A percentile compares a stretch with the other conserved stretches of the same genome.
phyloP scores from a whole-genome alignment of 176 grass and related monocot genomes.

The Bothriochloa decipiens region DNA sequence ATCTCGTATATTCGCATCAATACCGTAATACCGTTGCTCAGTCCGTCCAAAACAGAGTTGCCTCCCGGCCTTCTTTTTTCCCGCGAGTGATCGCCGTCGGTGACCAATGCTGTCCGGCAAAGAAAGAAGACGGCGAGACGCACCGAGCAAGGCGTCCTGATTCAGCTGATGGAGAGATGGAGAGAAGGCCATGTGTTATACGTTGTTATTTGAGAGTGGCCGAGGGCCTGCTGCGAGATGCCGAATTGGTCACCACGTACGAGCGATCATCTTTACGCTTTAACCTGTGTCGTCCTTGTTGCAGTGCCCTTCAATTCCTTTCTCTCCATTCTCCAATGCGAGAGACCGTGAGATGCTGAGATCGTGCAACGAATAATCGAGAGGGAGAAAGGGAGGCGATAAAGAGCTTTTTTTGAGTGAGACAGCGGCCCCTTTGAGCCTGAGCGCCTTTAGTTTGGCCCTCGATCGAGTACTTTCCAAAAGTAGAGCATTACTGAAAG shows the following conservation, averaged over 20 bases:
- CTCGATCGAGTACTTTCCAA: neutral
- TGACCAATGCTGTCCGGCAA: neutral
- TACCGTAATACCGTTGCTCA: neutral
- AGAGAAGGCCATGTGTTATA: neutral
- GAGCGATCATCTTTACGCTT: neutral
- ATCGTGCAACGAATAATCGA: neutral
- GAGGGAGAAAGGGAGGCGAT: neutral
- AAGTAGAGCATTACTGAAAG: conserved; percentile 15
- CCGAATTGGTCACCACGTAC: neutral
- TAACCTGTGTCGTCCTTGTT: neutral
- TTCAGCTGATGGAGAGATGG: neutral
- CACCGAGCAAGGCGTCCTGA: neutral
- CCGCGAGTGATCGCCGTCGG: neutral
- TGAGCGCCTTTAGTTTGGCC: neutral
- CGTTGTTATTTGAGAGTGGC: neutral
- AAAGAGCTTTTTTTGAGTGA: conserved; percentile 9
- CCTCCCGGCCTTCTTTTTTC: neutral
- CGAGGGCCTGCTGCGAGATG: neutral
- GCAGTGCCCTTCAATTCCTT: neutral
- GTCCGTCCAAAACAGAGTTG: neutral
- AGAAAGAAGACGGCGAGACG: conserved; percentile 13
- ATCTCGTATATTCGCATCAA: neutral
- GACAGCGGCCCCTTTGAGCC: neutral
- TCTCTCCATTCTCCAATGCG: neutral
- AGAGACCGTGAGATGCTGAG: neutral